Conservation (phyloP, 2,329 filamentous ascomycete genomes). For the Aplosporella prunicola region DNA sequence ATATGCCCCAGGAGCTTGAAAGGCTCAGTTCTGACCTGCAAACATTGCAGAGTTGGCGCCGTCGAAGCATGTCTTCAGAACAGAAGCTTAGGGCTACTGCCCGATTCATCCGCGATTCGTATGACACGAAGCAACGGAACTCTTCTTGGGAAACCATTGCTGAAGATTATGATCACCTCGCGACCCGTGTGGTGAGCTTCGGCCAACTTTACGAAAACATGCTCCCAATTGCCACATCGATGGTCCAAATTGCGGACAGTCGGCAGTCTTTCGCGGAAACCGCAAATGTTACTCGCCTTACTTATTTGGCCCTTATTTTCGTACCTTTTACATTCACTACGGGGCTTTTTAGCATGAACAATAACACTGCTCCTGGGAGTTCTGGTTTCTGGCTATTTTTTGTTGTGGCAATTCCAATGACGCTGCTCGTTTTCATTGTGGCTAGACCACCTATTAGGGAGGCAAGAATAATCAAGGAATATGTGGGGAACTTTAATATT, state of each 20-base stretch:
- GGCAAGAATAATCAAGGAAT: not conserved
- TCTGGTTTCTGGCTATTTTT: conserved; percentile 7
- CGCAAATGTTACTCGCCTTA: conserved; percentile 3
- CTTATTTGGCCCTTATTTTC: conserved; percentile 7
- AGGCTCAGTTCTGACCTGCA: conserved; percentile 16
- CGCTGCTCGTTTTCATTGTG: not conserved
- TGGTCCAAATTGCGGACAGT: conserved; percentile 8
- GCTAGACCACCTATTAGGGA: not conserved
- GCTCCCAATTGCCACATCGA: conserved; percentile 1
- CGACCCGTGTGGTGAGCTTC: not conserved
- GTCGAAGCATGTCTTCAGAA: conserved; percentile 15
- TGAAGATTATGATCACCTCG: not conserved
- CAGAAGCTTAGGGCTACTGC: conserved; percentile 12
- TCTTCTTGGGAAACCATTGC: not conserved
- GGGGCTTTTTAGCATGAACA: conserved; percentile 6
- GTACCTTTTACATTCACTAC: conserved; percentile 6
- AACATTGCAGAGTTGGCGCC: conserved; percentile 19
- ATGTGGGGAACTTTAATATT: too few species aligned
- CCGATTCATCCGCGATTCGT: conserved; percentile 6
- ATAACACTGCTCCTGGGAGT: not conserved
- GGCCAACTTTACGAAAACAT: not conserved
- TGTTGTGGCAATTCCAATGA: conserved; percentile 6
- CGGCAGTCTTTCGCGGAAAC: conserved; percentile 2
- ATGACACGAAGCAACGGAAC: not conserved
- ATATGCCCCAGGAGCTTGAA: conserved; percentile 8